A percentile compares a stretch with the other conserved stretches of the same genome.
phyloP scores from a whole-genome alignment of 176 grass and related monocot genomes.

The Avena insularis region DNA sequence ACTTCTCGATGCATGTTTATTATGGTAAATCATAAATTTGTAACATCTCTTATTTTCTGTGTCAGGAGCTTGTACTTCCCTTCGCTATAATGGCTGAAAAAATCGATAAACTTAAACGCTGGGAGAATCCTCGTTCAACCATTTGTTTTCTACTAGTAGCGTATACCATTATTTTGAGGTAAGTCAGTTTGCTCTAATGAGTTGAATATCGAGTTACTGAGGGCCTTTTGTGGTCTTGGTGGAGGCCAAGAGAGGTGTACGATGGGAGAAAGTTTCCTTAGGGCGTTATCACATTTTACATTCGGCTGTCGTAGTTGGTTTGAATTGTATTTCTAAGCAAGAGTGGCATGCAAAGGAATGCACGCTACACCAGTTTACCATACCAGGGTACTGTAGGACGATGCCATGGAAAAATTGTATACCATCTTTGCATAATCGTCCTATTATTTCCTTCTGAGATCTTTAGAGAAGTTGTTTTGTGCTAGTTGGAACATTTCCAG shows the following conservation, averaged over 20 bases:
- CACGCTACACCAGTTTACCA: background rate
- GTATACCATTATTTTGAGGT: constrained; percentile 83
- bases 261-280: background rate
- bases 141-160: constrained; percentile 76
- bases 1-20: constrained; percentile 9
- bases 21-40: constrained; percentile 16
- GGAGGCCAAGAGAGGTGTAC: background rate
- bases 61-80: constrained; percentile 94
- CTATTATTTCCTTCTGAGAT: background rate
- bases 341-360: constrained; percentile 7
- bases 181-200: constrained; percentile 35
- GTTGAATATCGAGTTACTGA: constrained; percentile 17
- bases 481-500: constrained; percentile 8
- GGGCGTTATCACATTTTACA: background rate
- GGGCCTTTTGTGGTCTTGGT: constrained; percentile 24
- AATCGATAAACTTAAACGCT: constrained; percentile 77
- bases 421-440: constrained; percentile 20
- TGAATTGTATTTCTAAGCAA: constrained; percentile 17
- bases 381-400: background rate
- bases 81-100: constrained; percentile 76
- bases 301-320: constrained; percentile 1
- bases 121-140: constrained; percentile 81
- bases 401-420: background rate
- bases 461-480: background rate
- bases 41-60: constrained; percentile 38